Evolutionary conservation across 1,284 basidiomycete genomes (phyloP).

Genomic region (Cryptococcus sp.): DNA sequence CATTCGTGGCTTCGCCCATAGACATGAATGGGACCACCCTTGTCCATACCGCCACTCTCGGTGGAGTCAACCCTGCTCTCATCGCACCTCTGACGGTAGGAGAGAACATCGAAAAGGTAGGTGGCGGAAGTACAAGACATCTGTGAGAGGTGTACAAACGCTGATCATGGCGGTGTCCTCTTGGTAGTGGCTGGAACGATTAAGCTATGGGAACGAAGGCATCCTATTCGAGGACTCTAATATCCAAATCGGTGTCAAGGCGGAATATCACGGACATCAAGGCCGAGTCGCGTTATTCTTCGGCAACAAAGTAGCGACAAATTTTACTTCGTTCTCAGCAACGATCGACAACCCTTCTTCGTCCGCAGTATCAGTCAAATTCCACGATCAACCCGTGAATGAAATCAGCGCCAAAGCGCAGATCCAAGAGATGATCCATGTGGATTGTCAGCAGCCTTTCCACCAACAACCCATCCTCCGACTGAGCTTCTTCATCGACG

Average conservation of each 20-base stretch:
- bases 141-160: not conserved
- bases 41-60: slow-evolving; percentile 40
- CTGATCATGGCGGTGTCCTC: not conserved
- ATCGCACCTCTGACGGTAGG: slow-evolving; percentile 61
- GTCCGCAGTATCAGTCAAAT: slow-evolving; percentile 73
- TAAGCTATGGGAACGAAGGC: slow-evolving; percentile 79
- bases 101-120: slow-evolving; percentile 69
- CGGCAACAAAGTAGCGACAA: slow-evolving; percentile 88
- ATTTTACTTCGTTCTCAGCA: slow-evolving; percentile 86
- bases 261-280: slow-evolving; percentile 87
- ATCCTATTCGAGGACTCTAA: slow-evolving; percentile 94
- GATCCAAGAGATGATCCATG: slow-evolving; percentile 86
- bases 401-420: slow-evolving; percentile 80
- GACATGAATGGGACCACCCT: slow-evolving; percentile 15
- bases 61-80: slow-evolving; percentile 53
- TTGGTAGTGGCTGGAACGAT: slow-evolving; percentile 74
- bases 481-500: slow-evolving; percentile 90
- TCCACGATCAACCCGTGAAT: slow-evolving; percentile 81
- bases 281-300: slow-evolving; percentile 92
- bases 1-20: slow-evolving; percentile 7
- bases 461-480: slow-evolving; percentile 75
- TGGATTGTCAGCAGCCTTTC: slow-evolving; percentile 92
- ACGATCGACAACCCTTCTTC: slow-evolving; percentile 72
- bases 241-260: slow-evolving; percentile 94
- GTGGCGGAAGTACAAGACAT: not conserved